Base-by-base conservation (phyloP, 495 filamentous ascomycete genomes). In the Aspergillus nanangensis region DNA sequence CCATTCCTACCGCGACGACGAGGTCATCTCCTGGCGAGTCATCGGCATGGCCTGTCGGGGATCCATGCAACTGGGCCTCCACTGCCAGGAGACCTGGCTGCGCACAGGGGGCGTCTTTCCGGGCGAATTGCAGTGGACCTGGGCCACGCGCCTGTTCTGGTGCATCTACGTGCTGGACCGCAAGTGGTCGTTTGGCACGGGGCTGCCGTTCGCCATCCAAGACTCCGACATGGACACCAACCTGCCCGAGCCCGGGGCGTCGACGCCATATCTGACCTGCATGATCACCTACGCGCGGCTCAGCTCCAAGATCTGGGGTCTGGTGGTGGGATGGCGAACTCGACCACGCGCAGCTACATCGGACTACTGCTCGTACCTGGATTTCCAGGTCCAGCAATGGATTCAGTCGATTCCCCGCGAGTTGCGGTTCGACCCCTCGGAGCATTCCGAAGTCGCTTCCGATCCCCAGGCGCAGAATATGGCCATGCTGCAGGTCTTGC, bases 211-310 rank as follows among this genome's bases (percentile, higher is more conserved):
- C 64, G 80, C 81, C 10, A 74, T 88, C 31, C 84, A 88, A 48
- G 88, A 94, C 56, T 74, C 82, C 5, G 87, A 92, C 60, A 86
- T 94, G 56, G 88, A 92, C 51, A 81, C 84, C 4, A 76, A 75
- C 36, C 62, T 92, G 10, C 85, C 85, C 0, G 82, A 81, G 53
- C 88, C 88, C 3, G 66, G 61, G 9, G 49, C 65, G 13, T 57
- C 64, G 15, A 67, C 64, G 0, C 66, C 64, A 1, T 67, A 70
- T 32, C 43, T 70, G 17, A 65, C 59, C 5, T 70, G 66, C 33
- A 63, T 67, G 87, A 84, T 92, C 40, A 75, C 72, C 4, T 90
- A 90, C 60, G 80, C 81, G 2, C 74, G 72, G 15, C 78, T 92
- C 9, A 85, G 80, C 41, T 83, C 84, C 27, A 87, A 82, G 63